These are phyloP conservation scores for Suillus bovinus DNA, from an alignment of 768 basidiomycete species.

Conservation along the genomic window DNA sequence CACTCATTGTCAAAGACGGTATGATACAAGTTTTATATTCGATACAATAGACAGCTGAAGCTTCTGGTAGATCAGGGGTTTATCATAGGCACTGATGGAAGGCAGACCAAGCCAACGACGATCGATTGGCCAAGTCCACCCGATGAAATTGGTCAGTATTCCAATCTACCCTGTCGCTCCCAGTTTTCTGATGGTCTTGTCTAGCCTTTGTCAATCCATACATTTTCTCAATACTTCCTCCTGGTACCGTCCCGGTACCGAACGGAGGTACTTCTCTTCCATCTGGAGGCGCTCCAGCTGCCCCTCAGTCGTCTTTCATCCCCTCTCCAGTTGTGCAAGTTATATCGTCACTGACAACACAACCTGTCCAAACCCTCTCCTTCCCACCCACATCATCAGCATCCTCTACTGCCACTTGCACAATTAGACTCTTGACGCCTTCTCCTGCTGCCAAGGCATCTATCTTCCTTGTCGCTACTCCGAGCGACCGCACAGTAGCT, in stretches of 20 bases:
- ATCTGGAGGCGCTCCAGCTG: conserved; percentile 26
- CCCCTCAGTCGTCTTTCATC: conserved; percentile 35
- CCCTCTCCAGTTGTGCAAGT: conserved; percentile 67
- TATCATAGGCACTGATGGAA: conserved; percentile 62
- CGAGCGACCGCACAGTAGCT: conserved; percentile 67
- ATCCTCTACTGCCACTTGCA: conserved; percentile 40
- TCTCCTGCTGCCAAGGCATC: conserved; percentile 54
- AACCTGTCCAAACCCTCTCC: conserved; percentile 57
- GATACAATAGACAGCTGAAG: conserved; percentile 1
- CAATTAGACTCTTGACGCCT: conserved; percentile 65
- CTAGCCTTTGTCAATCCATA: conserved; percentile 77
- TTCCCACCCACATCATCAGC: conserved; percentile 48
- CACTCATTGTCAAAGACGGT: conserved; percentile 81
- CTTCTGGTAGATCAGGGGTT: conserved; percentile 59
- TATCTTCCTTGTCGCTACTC: conserved; percentile 67
- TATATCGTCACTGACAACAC: conserved; percentile 66
- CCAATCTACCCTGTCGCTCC: conserved; percentile 57
- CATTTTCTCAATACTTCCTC: conserved; percentile 71
- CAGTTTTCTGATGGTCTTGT: conserved; percentile 50
- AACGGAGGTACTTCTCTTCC: conserved; percentile 22
- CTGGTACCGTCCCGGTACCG: conserved; percentile 52
- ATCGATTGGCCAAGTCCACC: conserved; percentile 81
- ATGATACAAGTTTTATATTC: conserved; percentile 28
- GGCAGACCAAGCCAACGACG: conserved; percentile 43
- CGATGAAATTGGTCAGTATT: conserved; percentile 66